A percentile compares a stretch with the other conserved stretches of the same genome.
These are phyloP conservation scores for Apophysomyces trapeziformis DNA, from an alignment of 371 early-diverging fungal species.

Conservation along the genomic window DNA sequence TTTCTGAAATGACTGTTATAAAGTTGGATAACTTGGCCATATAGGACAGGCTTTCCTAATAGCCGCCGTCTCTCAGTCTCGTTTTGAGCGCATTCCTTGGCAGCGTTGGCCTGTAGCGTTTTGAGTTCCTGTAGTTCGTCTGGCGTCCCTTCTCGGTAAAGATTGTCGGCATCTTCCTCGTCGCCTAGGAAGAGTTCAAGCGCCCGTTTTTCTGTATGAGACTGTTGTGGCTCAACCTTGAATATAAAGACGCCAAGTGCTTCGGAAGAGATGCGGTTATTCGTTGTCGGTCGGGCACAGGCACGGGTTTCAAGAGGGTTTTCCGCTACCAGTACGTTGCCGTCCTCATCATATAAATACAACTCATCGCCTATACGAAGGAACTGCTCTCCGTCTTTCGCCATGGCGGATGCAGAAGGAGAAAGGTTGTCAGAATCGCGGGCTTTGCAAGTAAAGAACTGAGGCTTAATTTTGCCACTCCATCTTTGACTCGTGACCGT, in stretches of 20 bases:
- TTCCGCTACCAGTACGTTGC: slow-evolving; percentile 34
- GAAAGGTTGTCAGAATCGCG: neutral
- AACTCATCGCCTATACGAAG: slow-evolving; percentile 46
- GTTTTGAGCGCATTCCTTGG: slow-evolving; percentile 43
- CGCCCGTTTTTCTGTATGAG: slow-evolving; percentile 29
- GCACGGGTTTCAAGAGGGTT: slow-evolving; percentile 43
- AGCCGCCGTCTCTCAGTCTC: slow-evolving; percentile 42
- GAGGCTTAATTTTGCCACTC: neutral
- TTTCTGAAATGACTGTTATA: slow-evolving; percentile 51
- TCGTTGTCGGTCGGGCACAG: slow-evolving; percentile 26
- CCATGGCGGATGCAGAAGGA: slow-evolving; percentile 17
- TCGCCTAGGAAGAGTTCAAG: slow-evolving; percentile 34
- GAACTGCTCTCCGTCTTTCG: slow-evolving; percentile 26
- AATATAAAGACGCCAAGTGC: slow-evolving; percentile 39
- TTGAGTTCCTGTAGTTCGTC: slow-evolving; percentile 35
- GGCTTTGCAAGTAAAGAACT: neutral
- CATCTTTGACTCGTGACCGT: neutral
- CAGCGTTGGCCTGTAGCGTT: slow-evolving; percentile 29
- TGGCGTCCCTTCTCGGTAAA: slow-evolving; percentile 27
- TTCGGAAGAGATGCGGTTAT: slow-evolving; percentile 25
- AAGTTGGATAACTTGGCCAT: slow-evolving; percentile 59
- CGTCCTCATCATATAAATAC: slow-evolving; percentile 34
- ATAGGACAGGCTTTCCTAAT: slow-evolving; percentile 51
- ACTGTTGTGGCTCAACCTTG: slow-evolving; percentile 42
- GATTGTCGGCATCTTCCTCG: slow-evolving; percentile 24